phyloP scores from a whole-genome alignment of 164 flowering plant genomes.

The Vitis riparia region DNA sequence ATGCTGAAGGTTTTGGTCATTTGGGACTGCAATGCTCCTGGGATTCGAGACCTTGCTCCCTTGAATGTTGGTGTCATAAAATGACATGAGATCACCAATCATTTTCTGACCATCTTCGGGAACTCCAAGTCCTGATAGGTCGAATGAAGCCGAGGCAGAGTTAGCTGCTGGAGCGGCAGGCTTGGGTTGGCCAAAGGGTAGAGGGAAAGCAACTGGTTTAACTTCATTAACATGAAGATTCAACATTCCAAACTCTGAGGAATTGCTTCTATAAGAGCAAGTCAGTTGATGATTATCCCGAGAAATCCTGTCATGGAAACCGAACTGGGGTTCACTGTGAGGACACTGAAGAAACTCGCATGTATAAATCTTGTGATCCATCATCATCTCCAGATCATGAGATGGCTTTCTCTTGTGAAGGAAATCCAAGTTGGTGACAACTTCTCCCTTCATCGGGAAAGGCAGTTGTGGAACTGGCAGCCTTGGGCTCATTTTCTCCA shows the following conservation, averaged over 20 bases:
- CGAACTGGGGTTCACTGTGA: slow-evolving; percentile 37
- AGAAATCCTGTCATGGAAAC: slow-evolving; percentile 43
- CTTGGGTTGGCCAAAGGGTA: slow-evolving; percentile 33
- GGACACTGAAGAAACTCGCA: slow-evolving; percentile 52
- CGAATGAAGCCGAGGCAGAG: slow-evolving; percentile 24
- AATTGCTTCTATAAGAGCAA: slow-evolving; percentile 31
- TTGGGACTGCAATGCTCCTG: slow-evolving; percentile 17
- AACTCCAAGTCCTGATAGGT: slow-evolving; percentile 53
- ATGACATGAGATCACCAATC: slow-evolving; percentile 67
- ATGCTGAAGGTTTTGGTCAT: slow-evolving; percentile 30
- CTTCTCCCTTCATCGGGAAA: slow-evolving; percentile 34
- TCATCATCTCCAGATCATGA: slow-evolving; percentile 15
- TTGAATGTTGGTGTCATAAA: slow-evolving; percentile 55
- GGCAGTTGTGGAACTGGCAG: slow-evolving; percentile 18
- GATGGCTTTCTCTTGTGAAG: slow-evolving; percentile 47
- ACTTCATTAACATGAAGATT: slow-evolving; percentile 34
- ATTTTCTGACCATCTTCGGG: slow-evolving; percentile 77
- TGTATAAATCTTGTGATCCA: slow-evolving; percentile 45
- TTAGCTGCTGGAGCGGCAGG: slow-evolving; percentile 17
- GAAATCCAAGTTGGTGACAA: slow-evolving; percentile 31
- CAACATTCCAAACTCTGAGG: slow-evolving; percentile 29
- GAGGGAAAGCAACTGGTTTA: slow-evolving; percentile 41
- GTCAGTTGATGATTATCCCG: slow-evolving; percentile 54
- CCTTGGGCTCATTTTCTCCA: slow-evolving; percentile 20
- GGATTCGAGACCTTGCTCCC: slow-evolving; percentile 32